Conservation (phyloP, 352 stramenopile genomes). For the Globisporangium middletonii region DNA sequence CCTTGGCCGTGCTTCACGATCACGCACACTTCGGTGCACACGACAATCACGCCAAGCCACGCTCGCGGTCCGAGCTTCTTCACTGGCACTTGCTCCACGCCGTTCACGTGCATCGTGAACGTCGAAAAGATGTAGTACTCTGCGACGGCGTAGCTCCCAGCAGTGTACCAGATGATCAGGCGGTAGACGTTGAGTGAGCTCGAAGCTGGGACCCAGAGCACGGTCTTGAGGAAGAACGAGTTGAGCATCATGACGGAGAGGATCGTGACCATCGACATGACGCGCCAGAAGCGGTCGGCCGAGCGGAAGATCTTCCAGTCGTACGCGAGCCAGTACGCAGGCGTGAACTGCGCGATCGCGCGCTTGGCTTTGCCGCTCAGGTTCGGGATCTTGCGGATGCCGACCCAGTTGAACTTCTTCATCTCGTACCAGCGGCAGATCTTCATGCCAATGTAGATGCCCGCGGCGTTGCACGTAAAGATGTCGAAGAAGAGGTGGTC, state of each 20-base stretch:
- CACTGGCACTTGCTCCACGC: slow-evolving; percentile 44
- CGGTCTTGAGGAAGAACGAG: slow-evolving; percentile 94
- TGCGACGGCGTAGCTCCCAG: slow-evolving; percentile 79
- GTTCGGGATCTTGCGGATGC: slow-evolving; percentile 81
- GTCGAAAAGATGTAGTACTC: slow-evolving; percentile 90
- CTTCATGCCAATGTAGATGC: slow-evolving; percentile 88
- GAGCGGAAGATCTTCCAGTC: slow-evolving; percentile 93
- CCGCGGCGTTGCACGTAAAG: slow-evolving; percentile 91
- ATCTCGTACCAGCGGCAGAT: slow-evolving; percentile 85
- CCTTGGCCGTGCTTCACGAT: slow-evolving; percentile 80
- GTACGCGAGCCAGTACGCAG: slow-evolving; percentile 88
- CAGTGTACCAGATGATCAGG: slow-evolving; percentile 78
- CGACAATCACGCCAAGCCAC: slow-evolving; percentile 79
- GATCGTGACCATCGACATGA: slow-evolving; percentile 87
- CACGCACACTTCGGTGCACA: slow-evolving; percentile 69
- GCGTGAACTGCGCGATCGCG: slow-evolving; percentile 86
- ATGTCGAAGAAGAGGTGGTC: slow-evolving; percentile 93
- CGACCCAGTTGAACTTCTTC: slow-evolving; percentile 87
- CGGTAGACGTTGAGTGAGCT: slow-evolving; percentile 80
- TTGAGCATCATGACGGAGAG: slow-evolving; percentile 93
- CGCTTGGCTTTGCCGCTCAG: slow-evolving; percentile 74
- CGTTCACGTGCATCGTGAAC: slow-evolving; percentile 67
- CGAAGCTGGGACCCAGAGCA: slow-evolving; percentile 85
- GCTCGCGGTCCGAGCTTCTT: slow-evolving; percentile 79
- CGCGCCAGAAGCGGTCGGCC: slow-evolving; percentile 86